These are phyloP conservation scores for Xanthoconium separans DNA, from an alignment of 1,284 basidiomycete species.

Conservation along the genomic window DNA sequence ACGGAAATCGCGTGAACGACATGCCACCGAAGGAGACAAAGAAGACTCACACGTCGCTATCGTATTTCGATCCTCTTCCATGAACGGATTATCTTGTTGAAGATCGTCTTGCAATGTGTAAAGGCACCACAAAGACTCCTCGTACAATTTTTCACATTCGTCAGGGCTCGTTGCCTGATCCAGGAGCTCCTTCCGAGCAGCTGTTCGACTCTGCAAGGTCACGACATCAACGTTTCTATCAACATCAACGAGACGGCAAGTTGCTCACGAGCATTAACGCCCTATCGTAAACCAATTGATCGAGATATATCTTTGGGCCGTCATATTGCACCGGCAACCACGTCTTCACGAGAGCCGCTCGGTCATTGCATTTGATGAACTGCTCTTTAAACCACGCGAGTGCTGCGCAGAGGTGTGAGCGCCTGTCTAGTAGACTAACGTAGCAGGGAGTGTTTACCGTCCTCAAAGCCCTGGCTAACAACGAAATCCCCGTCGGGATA, in stretches of 20 bases:
- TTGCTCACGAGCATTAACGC: constrained; percentile 63
- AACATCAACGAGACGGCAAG: background rate
- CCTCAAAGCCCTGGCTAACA: constrained; percentile 75
- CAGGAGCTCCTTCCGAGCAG: constrained; percentile 87
- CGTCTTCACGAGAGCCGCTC: constrained; percentile 73
- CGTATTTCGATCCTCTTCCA: constrained; percentile 80
- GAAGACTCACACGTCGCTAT: constrained; percentile 73
- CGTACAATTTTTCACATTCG: constrained; percentile 91
- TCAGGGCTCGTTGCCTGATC: constrained; percentile 75
- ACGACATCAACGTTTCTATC: background rate
- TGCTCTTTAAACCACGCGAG: constrained; percentile 75
- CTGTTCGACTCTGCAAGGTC: constrained; percentile 79
- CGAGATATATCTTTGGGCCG: constrained; percentile 71
- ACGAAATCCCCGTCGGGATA: constrained; percentile 69
- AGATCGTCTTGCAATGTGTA: constrained; percentile 91
- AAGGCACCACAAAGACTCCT: constrained; percentile 91
- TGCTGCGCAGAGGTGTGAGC: constrained; percentile 40
- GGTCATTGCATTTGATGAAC: constrained; percentile 75
- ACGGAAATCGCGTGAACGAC: background rate
- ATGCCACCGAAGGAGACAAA: background rate
- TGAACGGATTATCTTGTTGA: constrained; percentile 78
- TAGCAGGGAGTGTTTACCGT: constrained; percentile 47
- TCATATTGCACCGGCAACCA: constrained; percentile 76
- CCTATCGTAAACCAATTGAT: constrained; percentile 81
- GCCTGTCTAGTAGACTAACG: background rate